phyloP scores from a whole-genome alignment of 2,329 filamentous ascomycete genomes.

The Cordyceps cicadae region DNA sequence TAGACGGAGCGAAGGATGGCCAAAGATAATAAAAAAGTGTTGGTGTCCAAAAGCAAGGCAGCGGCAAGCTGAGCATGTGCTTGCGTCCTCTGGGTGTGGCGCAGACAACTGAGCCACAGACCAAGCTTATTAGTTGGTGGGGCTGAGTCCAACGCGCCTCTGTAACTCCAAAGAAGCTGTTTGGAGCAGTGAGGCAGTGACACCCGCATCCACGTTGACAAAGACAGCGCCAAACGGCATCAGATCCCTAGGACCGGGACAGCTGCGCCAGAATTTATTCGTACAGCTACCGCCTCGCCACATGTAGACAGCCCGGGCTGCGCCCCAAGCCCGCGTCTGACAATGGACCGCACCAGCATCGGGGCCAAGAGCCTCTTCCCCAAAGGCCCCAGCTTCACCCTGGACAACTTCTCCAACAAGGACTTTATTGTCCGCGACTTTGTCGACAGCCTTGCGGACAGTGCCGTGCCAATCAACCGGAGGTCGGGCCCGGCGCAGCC shows the following conservation, averaged over 20 bases:
- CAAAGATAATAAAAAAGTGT: background rate
- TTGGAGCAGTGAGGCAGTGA: background rate
- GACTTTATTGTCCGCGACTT: conserved; percentile 99
- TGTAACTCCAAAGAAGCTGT: conserved; percentile 2
- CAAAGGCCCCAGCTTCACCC: conserved; percentile 71
- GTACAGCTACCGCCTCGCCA: conserved; percentile 10
- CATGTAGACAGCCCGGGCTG: conserved; percentile 21
- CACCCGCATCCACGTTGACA: background rate
- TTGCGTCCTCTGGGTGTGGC: conserved; percentile 10
- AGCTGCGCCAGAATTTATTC: background rate
- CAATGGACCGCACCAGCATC: conserved; percentile 36
- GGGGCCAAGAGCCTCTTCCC: conserved; percentile 63
- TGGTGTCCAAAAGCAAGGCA: conserved; percentile 3
- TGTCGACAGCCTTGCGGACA: conserved; percentile 84
- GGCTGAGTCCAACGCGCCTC: conserved; percentile 11
- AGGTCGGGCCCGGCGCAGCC: conserved; percentile 60
- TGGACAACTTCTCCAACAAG: conserved; percentile 80
- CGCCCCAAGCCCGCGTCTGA: conserved; percentile 12
- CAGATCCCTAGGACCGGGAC: background rate
- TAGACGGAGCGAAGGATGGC: background rate
- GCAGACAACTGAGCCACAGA: conserved; percentile 6
- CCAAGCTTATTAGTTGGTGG: conserved; percentile 19
- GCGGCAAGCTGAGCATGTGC: conserved; percentile 8
- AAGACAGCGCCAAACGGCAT: conserved; percentile 6
- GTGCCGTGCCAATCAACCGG: conserved; percentile 67